Percentiles rank a stretch among this genome's conserved stretches.
Evolutionary conservation across 2,329 filamentous ascomycete genomes (phyloP).

Genomic region (Pyrenophora teres): DNA sequence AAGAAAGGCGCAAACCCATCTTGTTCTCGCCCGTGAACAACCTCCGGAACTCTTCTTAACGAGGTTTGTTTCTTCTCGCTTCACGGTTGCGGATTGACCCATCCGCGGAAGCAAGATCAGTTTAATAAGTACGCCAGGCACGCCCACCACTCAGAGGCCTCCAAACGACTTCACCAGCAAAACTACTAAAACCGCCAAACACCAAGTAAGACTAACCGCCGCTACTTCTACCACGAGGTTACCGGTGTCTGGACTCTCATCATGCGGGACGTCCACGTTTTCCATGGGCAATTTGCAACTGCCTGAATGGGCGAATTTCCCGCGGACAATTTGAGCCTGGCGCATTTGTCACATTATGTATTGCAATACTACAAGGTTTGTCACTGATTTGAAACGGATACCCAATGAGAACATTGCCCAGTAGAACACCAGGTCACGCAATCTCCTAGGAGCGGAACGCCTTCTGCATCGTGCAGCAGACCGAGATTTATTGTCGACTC

Average conservation of each 20-base stretch:
- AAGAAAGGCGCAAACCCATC: not conserved
- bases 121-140: constrained; percentile 10
- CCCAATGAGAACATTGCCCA: constrained; percentile 22
- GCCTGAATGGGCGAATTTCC: constrained; percentile 35
- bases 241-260: constrained; percentile 19
- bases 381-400: constrained; percentile 16
- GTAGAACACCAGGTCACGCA: constrained; percentile 20
- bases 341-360: constrained; percentile 10
- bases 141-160: constrained; percentile 16
- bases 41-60: not conserved
- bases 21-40: not conserved
- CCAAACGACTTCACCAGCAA: constrained; percentile 1
- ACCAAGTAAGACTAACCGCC: constrained; percentile 8
- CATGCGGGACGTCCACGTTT: constrained; percentile 32
- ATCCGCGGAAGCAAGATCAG: constrained; percentile 8
- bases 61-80: not conserved
- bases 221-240: constrained; percentile 19
- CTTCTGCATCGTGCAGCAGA: constrained; percentile 12
- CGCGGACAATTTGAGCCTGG: constrained; percentile 16
- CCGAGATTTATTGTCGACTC: constrained; percentile 5
- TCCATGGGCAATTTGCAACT: constrained; percentile 21
- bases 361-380: constrained; percentile 28
- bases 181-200: constrained; percentile 11
- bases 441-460: constrained; percentile 1
- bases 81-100: not conserved